Evolutionary conservation across 2,329 filamentous ascomycete species (phyloP), one percentile per base, ranked within the genome.

Genomic region (Pestalotiopsis sp.): DNA sequence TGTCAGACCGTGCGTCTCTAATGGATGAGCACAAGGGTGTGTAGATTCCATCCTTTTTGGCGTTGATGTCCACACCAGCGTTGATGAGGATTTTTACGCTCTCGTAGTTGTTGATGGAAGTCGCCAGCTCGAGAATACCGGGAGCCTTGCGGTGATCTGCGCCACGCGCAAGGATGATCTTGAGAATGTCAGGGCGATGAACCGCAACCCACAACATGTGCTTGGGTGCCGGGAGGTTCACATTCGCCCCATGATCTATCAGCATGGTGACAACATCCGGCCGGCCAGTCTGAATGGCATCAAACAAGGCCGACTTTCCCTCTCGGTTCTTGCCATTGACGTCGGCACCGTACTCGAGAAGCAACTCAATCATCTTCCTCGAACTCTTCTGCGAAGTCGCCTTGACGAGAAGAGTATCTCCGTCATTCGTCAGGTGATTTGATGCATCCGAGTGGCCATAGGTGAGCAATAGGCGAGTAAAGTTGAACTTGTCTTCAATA

Each of bases 1-100:
- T 88, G 14, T 91, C 88, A 25, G 81, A 76, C 62, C 87, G 85
- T 75, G 92, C 87, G 77, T 92, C 90, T 25, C 90, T 88, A 71
- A 92, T 92, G 0, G 90, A 84, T 0, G 90, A 88, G 80, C 90
- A 92, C 0, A 92, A 82, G 0, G 90, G 90, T 0, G 90, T 92
- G 77, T 91, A 92, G 39, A 88, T 86, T 9, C 89, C 88, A 70
- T 92, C 90, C 75, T 90, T 91, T 72, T 87, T 88, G 11, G 82
- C 75, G 70, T 91, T 90, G 57, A 88, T 87, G 61, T 87, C 85
- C n/a, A 91, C 87, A 13, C 87, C 87, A 1, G 86, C 84, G 31
- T 87, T 83, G 63, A 90, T 81, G 3, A 91, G 82, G 31, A 88
- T 82, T 31, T 83, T 82, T 13, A 91, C 85, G 0, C 87, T 86